These are phyloP conservation scores for Soucietia sequanensis DNA, from an alignment of 805 yeast species.

Conservation along the genomic window DNA sequence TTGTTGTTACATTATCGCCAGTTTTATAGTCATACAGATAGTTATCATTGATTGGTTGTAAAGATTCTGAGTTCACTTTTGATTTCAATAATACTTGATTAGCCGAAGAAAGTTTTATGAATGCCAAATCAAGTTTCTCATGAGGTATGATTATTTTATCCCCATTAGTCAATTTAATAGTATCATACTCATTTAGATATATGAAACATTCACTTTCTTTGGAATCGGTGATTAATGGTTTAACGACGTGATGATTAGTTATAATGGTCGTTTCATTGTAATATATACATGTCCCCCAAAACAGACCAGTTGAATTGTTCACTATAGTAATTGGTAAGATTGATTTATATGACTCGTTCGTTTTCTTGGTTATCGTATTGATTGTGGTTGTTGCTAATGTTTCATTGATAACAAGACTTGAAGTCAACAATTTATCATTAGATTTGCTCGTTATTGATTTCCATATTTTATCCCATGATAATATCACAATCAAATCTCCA, in stretches of 20 bases:
- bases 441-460: not conserved
- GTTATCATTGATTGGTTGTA: not conserved
- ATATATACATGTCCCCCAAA: constrained; percentile 48
- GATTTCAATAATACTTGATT: constrained; percentile 2
- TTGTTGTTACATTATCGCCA: constrained; percentile 26
- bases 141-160: constrained; percentile 30
- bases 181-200: constrained; percentile 1
- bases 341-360: constrained; percentile 1
- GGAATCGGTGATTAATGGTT: constrained; percentile 9
- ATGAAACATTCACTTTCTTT: constrained; percentile 4
- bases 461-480: constrained; percentile 25
- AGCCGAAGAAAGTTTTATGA: constrained; percentile 21
- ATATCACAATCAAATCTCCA: constrained; percentile 40
- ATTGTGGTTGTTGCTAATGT: not conserved
- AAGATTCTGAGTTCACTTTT: not conserved
- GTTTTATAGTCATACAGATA: constrained; percentile 4
- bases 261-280: constrained; percentile 28
- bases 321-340: constrained; percentile 19
- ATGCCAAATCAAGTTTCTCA: constrained; percentile 36
- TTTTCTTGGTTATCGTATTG: constrained; percentile 1
- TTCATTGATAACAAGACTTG: not conserved
- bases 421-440: not conserved
- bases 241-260: constrained; percentile 44
- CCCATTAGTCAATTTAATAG: constrained; percentile 7
- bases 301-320: constrained; percentile 7